These are phyloP conservation scores for Fusarium sp. DNA, from an alignment of 2,329 filamentous ascomycete species.

Conservation along the genomic window DNA sequence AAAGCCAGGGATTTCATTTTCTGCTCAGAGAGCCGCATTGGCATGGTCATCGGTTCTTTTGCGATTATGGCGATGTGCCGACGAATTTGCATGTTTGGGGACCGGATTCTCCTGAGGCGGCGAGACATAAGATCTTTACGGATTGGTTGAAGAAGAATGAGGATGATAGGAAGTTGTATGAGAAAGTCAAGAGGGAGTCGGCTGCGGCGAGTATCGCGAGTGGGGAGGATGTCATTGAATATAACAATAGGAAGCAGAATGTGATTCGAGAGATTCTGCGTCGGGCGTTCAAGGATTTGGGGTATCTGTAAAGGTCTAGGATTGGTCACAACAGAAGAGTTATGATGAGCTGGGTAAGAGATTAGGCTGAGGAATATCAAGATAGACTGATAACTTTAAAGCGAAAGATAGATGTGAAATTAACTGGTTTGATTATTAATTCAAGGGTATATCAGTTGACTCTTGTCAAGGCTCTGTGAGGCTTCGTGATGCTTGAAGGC, in stretches of 20 bases:
- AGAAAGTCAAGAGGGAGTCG: not conserved
- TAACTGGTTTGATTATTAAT: not conserved
- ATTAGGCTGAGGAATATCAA: too few species aligned
- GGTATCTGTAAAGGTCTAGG: constrained; percentile 10
- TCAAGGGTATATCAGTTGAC: rapidly evolving
- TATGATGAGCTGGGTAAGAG: not conserved
- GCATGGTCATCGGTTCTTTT: constrained; percentile 63
- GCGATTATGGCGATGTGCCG: constrained; percentile 49
- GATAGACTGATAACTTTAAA: not conserved
- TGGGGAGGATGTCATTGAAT: constrained; percentile 50
- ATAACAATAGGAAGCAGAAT: constrained; percentile 57
- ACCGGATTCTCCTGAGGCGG: constrained; percentile 55
- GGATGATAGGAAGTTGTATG: constrained; percentile 56
- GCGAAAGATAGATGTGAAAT: not conserved
- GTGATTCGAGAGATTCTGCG: constrained; percentile 55
- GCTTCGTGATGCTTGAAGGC: not conserved
- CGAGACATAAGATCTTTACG: constrained; percentile 58
- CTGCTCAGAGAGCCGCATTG: constrained; percentile 59
- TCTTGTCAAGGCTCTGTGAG: rapidly evolving
- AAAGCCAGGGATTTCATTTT: constrained; percentile 59
- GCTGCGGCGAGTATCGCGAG: constrained; percentile 31
- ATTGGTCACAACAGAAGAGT: too few species aligned
- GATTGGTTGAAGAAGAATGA: constrained; percentile 57
- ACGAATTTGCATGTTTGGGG: constrained; percentile 64
- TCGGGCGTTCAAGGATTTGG: constrained; percentile 45